Evolutionary conservation across 176 grass and related monocot genomes (phyloP).

Genomic region (Ananas comosus): DNA sequence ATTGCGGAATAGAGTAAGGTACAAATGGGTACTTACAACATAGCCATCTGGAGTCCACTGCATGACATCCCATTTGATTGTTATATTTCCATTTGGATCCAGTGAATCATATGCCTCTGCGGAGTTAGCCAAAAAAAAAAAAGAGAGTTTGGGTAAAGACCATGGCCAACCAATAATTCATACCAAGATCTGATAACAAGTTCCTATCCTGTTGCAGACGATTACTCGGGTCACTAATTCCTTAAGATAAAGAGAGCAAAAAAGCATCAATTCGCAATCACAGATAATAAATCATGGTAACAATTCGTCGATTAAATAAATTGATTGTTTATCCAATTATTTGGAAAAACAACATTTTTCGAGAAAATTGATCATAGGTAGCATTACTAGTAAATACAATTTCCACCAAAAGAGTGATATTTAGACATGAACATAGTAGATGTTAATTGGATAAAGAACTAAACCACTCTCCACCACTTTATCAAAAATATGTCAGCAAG

Average conservation of each 20-base stretch:
- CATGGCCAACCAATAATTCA: not conserved
- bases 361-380: not conserved
- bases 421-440: not conserved
- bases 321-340: not conserved
- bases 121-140: constrained; percentile 11
- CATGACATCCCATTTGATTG: constrained; percentile 71
- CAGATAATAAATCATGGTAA: not conserved
- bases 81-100: constrained; percentile 76
- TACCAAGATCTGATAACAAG: not conserved
- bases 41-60: constrained; percentile 85
- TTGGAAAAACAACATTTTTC: not conserved
- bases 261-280: too few species aligned
- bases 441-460: not conserved
- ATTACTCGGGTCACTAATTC: not conserved
- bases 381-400: not conserved
- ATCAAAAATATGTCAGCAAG: too few species aligned
- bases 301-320: not conserved
- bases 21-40: constrained; percentile 43
- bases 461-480: too few species aligned
- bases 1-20: not conserved
- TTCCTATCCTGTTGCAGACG: not conserved
- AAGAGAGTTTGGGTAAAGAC: not conserved
- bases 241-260: too few species aligned
- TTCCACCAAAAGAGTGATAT: not conserved
- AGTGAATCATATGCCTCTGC: constrained; percentile 68